Base-by-base conservation (phyloP, 805 yeast genomes). In the Lachancea thermotolerans region DNA sequence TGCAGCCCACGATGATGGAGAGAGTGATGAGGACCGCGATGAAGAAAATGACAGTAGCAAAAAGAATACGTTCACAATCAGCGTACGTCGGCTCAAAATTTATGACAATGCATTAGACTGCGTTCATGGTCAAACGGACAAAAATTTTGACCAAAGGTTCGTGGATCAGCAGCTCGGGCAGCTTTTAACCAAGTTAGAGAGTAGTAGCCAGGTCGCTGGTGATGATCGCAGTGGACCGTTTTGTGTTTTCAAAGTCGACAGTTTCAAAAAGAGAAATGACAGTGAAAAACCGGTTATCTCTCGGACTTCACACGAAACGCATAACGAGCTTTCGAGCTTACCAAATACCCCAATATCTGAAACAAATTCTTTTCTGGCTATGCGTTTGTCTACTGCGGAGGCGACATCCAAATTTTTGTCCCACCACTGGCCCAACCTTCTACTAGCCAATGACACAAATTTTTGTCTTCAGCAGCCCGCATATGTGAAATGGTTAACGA, bases 71-170 rank as follows among this genome's bases (percentile, higher is more conserved):
- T 60, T 56, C 41, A 60, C 65, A 2, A 55, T 59, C 10, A 63
- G 65, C 46, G 55, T 59, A 7, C 53, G 67, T 40, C 49, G 66
- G 32, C 54, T 61, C 15, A 57, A 55, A 45, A 54, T 59, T 12
- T 63, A 63, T 45, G 54, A 62, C 29, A 61, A 60, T 37, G 56
- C 51, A 2, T 47, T 58, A 9, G 44, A 38, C 10, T 54, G 60
- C 29, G 59, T 60, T 3, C 58, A 51, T 34, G 59, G 59, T 12
- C 18, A 36, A 9, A 44, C 39, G 3, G 33, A 36, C 16, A 41
- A 50, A 30, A 46, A 49, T 12, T 57, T 50, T 40, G 55, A 47
- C 12, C 61, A 55, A 39, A 52, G 49, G 18, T 39, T 32, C 14
- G 60, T 63, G 14, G 57, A 63, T 41, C 31, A 43, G 9, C 41